Evolutionary conservation across 768 basidiomycete species (phyloP).

Genomic region (Lanmaoa pseudosensibilis): DNA sequence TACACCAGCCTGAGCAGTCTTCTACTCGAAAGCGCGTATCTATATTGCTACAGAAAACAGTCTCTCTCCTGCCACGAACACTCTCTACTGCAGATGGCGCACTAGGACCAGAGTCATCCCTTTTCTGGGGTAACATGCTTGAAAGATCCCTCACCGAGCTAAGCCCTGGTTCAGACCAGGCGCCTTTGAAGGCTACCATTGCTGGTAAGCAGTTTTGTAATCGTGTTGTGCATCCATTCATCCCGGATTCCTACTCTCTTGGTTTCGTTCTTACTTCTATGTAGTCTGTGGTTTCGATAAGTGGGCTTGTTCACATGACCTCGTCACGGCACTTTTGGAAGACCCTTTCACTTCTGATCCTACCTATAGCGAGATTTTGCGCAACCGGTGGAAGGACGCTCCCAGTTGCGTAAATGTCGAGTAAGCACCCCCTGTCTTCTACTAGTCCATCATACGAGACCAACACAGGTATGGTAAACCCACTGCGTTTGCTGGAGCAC

Average conservation of each 20-base stretch:
- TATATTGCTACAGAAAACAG: constrained; percentile 51
- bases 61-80: constrained; percentile 45
- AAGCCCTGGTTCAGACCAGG: constrained; percentile 33
- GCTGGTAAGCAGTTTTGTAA: constrained; percentile 41
- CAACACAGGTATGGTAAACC: constrained; percentile 25
- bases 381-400: constrained; percentile 48
- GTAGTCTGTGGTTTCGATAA: constrained; percentile 61
- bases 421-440: constrained; percentile 17
- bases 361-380: constrained; percentile 42
- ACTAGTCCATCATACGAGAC: neutral
- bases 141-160: constrained; percentile 33
- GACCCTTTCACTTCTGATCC: constrained; percentile 65
- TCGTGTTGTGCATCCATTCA: constrained; percentile 1
- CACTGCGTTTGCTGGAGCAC: constrained; percentile 18
- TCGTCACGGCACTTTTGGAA: constrained; percentile 69
- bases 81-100: constrained; percentile 30
- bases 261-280: neutral
- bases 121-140: constrained; percentile 50
- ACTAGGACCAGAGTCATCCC: constrained; percentile 31
- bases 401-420: constrained; percentile 27
- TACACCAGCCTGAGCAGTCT: neutral
- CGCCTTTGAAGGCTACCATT: constrained; percentile 42
- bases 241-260: neutral
- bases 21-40: constrained; percentile 34
- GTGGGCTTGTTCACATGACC: constrained; percentile 51